These are phyloP conservation scores for Tricholomella constricta DNA, from an alignment of 768 basidiomycete species.

Conservation along the genomic window DNA sequence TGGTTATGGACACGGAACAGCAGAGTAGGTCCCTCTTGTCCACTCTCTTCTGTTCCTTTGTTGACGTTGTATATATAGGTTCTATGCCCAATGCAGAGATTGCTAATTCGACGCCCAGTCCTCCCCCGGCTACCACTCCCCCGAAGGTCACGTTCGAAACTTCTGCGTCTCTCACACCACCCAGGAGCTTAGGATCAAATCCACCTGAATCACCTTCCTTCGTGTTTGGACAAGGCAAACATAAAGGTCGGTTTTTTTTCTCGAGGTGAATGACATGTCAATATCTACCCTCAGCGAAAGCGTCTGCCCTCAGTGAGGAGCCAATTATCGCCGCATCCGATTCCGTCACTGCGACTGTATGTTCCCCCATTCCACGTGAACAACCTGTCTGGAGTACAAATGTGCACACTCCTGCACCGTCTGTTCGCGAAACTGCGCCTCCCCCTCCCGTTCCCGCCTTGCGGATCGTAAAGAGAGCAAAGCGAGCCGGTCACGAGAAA, in stretches of 20 bases:
- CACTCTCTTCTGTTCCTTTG: background rate
- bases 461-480: constrained; percentile 48
- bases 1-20: background rate
- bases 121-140: background rate
- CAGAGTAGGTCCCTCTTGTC: background rate
- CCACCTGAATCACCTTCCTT: background rate
- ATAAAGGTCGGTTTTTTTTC: background rate
- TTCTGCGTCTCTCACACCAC: background rate
- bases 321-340: background rate
- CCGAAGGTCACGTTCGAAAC: background rate
- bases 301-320: background rate
- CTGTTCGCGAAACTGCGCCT: constrained; percentile 21
- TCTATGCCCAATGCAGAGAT: background rate
- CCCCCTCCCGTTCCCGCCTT: constrained; percentile 45
- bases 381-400: background rate
- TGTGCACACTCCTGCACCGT: constrained; percentile 11
- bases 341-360: constrained; percentile 5
- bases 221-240: background rate
- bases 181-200: background rate
- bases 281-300: background rate
- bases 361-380: constrained; percentile 15
- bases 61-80: background rate
- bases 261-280: background rate
- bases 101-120: background rate
- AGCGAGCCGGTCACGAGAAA: constrained; percentile 19